phyloP scores from a whole-genome alignment of 768 basidiomycete species.

The Boletus coccyginus region DNA sequence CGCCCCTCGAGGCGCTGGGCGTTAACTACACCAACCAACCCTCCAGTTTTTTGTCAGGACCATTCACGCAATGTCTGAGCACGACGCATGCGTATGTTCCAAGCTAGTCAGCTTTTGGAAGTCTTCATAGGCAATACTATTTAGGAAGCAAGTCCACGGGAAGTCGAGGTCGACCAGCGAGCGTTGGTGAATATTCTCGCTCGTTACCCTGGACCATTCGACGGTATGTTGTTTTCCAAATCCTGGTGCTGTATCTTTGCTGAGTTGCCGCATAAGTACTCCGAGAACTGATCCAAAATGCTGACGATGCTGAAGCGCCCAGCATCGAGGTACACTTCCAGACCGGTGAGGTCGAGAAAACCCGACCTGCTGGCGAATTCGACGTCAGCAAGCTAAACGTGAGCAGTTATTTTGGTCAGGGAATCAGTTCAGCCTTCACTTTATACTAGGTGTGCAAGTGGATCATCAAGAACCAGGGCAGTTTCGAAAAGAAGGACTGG shows the following conservation, averaged over 20 bases:
- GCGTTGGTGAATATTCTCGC: conserved; percentile 16
- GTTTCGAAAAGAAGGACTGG: conserved; percentile 8
- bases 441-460: conserved; percentile 6
- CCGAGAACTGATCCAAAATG: conserved; percentile 56
- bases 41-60: not conserved
- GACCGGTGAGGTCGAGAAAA: conserved; percentile 17
- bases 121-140: not conserved
- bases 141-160: not conserved
- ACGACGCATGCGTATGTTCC: conserved; percentile 13
- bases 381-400: not conserved
- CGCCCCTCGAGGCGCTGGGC: not conserved
- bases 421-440: not conserved
- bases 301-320: conserved; percentile 46
- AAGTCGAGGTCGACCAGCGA: conserved; percentile 17
- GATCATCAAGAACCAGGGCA: conserved; percentile 14
- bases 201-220: conserved; percentile 17
- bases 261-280: conserved; percentile 32
- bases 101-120: too few species aligned
- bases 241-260: not conserved
- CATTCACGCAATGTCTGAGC: not conserved
- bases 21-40: not conserved
- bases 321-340: conserved; percentile 37
- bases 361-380: not conserved
- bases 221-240: not conserved
- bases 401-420: not conserved